Conservation (phyloP, 2,329 filamentous ascomycete genomes). For the Dactylellina haptotyla region DNA sequence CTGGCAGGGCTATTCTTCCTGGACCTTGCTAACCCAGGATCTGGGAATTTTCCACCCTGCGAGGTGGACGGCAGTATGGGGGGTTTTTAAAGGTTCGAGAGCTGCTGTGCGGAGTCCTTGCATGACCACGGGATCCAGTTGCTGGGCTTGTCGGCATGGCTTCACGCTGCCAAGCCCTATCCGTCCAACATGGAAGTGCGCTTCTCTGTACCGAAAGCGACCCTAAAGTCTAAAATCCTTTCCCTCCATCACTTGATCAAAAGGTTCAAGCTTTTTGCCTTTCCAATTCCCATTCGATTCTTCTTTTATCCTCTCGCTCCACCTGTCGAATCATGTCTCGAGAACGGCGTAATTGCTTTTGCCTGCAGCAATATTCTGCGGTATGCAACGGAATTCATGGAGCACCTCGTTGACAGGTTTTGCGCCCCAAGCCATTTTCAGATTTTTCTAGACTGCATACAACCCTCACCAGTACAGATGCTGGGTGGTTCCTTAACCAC, state of each 20-base stretch:
- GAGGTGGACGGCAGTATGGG: slow-evolving; percentile 26
- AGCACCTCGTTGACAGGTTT: slow-evolving; percentile 48
- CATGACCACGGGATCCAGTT: slow-evolving; percentile 50
- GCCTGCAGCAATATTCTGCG: slow-evolving; percentile 20
- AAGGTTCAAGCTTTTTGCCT: slow-evolving; percentile 41
- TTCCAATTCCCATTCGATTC: slow-evolving; percentile 23
- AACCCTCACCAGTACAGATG: slow-evolving; percentile 2
- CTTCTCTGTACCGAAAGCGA: slow-evolving; percentile 43
- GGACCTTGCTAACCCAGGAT: slow-evolving; percentile 50
- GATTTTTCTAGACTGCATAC: slow-evolving; percentile 35
- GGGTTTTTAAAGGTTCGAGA: slow-evolving; percentile 47
- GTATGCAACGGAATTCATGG: slow-evolving; percentile 42
- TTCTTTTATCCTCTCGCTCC: slow-evolving; percentile 30
- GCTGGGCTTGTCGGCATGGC: slow-evolving; percentile 39
- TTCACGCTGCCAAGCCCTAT: slow-evolving; percentile 27
- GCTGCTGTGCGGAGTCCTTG: slow-evolving; percentile 47
- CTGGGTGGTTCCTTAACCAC: slow-evolving; percentile 34
- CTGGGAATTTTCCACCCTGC: slow-evolving; percentile 40
- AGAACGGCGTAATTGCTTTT: slow-evolving; percentile 49
- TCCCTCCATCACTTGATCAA: slow-evolving; percentile 49
- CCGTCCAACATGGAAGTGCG: slow-evolving; percentile 18
- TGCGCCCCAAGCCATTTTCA: slow-evolving; percentile 38
- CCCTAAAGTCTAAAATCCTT: slow-evolving; percentile 45
- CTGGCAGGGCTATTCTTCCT: slow-evolving; percentile 40
- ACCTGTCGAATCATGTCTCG: slow-evolving; percentile 40